Percentiles rank a stretch among this genome's conserved stretches.
phyloP scores from a whole-genome alignment of 1,284 basidiomycete species.

The Ustilago shanxiensis region DNA sequence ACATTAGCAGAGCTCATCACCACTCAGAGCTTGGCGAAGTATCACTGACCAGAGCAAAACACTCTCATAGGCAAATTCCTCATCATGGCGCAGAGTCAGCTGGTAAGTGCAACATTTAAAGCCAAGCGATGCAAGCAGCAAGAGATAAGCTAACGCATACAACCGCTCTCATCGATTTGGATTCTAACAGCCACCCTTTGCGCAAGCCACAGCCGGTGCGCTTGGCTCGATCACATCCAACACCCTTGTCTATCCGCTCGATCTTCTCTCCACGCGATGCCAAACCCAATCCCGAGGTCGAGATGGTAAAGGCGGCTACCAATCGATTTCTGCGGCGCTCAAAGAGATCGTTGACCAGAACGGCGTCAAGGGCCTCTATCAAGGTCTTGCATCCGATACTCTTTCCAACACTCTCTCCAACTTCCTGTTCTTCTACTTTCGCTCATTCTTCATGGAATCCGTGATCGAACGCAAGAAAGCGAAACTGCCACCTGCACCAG shows the following conservation, averaged over 20 bases:
- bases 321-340: constrained; percentile 45
- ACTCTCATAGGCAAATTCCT: not conserved
- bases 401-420: constrained; percentile 71
- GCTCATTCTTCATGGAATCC: constrained; percentile 53
- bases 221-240: constrained; percentile 71
- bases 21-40: not conserved
- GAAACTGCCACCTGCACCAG: constrained; percentile 19
- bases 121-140: not conserved
- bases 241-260: constrained; percentile 72
- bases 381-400: constrained; percentile 71
- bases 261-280: constrained; percentile 71
- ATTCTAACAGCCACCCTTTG: constrained; percentile 69
- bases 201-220: constrained; percentile 72
- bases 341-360: constrained; percentile 53
- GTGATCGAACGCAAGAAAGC: constrained; percentile 36
- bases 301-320: constrained; percentile 43
- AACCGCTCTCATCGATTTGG: not conserved
- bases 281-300: constrained; percentile 66
- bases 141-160: not conserved
- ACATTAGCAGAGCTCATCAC: not conserved
- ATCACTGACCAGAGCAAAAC: not conserved
- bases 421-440: constrained; percentile 65
- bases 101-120: constrained; percentile 14
- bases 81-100: constrained; percentile 48
- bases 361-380: constrained; percentile 64